Evolutionary conservation across 2,329 filamentous ascomycete species (phyloP), one percentile per base, ranked within the genome.

Genomic region (Arthrobotrys conoides): DNA sequence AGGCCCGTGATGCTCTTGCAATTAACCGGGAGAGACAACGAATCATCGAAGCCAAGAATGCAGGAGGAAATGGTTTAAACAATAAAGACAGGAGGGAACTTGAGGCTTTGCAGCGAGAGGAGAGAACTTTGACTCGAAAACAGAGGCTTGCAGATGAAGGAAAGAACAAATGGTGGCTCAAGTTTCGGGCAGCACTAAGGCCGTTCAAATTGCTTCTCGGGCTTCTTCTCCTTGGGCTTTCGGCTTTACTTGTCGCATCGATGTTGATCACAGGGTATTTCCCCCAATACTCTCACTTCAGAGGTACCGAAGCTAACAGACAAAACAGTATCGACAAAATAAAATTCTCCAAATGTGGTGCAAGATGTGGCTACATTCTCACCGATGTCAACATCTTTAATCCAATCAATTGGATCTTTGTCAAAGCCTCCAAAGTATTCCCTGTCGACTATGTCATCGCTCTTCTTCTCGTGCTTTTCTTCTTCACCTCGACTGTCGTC

Each of bases 401-500:
- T 84, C 96, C 96, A 0, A 87, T 97, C 83, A 98, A 99, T 86
- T 97, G 91, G 89, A 87, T 97, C 72, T 90, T 97, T 77, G 90
- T 97, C 80, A 88, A 92, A 84, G 89, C 93, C 0, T 91, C 94
- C 55, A 91, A 90, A 82, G 90, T 92, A 0, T 98, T 97, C 86
- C 96, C 96, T 0, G 87, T 97, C 80, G 96, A 99, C 86, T 98
- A 98, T 84, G 86, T 96, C 36, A 88, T 99, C 66, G 96, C 97
- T 88, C 90, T 93, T 0, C 86, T 97, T 0, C 86, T 99, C 8
- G 90, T 96, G 0, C 86, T 98, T 0, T 89, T 97, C 81, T 91
- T 99, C 84, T 98, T 99, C 86, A 91, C 89, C 85, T 92, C 93
- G 82, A 94, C 94, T 9, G 91, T 99, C 65, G 89, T 93, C 0